A percentile compares a stretch with the other conserved stretches of the same genome.
Evolutionary conservation across 768 basidiomycete species (phyloP).

Genomic region (Mycena kentingensis): DNA sequence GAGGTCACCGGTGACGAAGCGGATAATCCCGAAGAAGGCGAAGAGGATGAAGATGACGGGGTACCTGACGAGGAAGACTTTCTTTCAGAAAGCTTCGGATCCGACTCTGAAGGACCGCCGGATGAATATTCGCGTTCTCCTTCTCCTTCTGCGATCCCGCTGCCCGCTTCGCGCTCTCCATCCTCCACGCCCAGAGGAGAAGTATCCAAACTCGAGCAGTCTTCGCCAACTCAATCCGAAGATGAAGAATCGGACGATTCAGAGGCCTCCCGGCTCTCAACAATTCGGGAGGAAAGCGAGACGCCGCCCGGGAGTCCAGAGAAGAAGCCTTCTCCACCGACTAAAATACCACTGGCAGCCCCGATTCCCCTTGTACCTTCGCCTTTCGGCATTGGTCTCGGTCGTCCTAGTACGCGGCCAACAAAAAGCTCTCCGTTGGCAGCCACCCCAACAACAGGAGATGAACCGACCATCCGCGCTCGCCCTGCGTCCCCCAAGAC

Average conservation of each 20-base stretch:
- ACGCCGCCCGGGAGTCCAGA: constrained; percentile 69
- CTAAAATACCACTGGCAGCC: constrained; percentile 31
- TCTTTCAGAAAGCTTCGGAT: constrained; percentile 33
- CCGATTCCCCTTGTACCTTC: constrained; percentile 38
- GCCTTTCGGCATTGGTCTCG: constrained; percentile 48
- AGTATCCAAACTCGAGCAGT: constrained; percentile 40
- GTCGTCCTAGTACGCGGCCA: constrained; percentile 66
- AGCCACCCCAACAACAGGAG: constrained; percentile 47
- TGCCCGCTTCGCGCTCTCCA: constrained; percentile 50
- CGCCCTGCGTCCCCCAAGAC: constrained; percentile 44
- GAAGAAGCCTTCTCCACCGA: constrained; percentile 42
- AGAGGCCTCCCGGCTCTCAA: constrained; percentile 29
- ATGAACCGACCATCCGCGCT: constrained; percentile 44
- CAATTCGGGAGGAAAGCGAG: constrained; percentile 47
- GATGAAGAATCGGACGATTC: constrained; percentile 23
- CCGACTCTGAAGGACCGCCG: constrained; percentile 30
- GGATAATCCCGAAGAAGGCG: constrained; percentile 31
- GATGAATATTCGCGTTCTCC: constrained; percentile 31
- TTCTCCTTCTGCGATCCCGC: constrained; percentile 37
- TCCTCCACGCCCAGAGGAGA: constrained; percentile 64
- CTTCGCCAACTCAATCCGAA: constrained; percentile 36
- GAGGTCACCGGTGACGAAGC: constrained; percentile 38
- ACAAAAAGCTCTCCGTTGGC: constrained; percentile 79
- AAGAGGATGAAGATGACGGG: constrained; percentile 26
- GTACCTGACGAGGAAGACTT: constrained; percentile 33